phyloP scores from a whole-genome alignment of 106 monocot species.

The Apostasia shenzhenica region DNA sequence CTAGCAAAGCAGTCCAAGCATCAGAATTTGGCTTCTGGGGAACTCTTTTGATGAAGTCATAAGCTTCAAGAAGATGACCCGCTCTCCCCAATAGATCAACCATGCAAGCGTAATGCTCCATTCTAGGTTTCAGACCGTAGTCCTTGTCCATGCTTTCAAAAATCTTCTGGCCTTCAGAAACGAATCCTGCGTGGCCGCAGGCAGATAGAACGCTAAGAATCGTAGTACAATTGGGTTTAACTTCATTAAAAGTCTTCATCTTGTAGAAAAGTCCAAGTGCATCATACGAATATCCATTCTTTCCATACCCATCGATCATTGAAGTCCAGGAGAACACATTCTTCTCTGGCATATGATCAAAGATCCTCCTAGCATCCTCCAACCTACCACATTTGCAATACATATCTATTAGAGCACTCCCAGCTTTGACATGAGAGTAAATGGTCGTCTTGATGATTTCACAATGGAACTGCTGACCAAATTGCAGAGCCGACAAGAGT shows the following conservation, averaged over 20 bases:
- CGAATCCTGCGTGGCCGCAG: constrained; percentile 74
- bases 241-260: constrained; percentile 31
- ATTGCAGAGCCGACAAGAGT: constrained; percentile 47
- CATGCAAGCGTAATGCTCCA: constrained; percentile 96
- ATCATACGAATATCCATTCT: constrained; percentile 60
- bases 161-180: constrained; percentile 44
- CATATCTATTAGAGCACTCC: constrained; percentile 83
- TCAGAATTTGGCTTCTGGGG: constrained; percentile 61
- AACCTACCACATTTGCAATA: constrained; percentile 74
- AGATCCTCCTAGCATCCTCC: constrained; percentile 53
- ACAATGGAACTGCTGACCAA: constrained; percentile 74
- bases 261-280: constrained; percentile 53
- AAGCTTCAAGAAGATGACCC: constrained; percentile 51
- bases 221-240: constrained; percentile 67
- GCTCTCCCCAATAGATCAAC: constrained; percentile 74
- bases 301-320: constrained; percentile 96
- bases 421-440: constrained; percentile 50
- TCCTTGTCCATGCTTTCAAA: constrained; percentile 77
- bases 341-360: constrained; percentile 52
- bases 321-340: constrained; percentile 93
- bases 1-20: constrained; percentile 89
- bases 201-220: constrained; percentile 72
- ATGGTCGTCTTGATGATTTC: constrained; percentile 47
- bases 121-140: constrained; percentile 46
- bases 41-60: constrained; percentile 56